These are phyloP conservation scores for Erysimum cheiranthoides DNA, from an alignment of 345 rosid genomes.

Conservation along the genomic window DNA sequence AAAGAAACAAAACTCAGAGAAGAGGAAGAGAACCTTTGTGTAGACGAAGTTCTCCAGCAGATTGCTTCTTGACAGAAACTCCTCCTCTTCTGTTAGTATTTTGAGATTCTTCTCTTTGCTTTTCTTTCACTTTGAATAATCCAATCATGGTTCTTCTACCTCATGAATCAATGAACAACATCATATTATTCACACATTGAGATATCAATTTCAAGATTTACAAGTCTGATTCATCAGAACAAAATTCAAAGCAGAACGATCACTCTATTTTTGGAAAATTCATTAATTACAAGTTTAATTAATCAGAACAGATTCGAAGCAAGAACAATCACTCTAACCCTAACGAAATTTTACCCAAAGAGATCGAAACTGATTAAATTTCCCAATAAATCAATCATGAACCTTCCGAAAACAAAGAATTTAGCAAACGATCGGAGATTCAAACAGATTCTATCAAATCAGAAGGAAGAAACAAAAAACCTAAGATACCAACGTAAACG, in stretches of 20 bases:
- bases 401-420: neutral
- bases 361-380: neutral
- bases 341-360: neutral
- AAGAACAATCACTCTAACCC: neutral
- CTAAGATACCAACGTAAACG: neutral
- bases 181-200: neutral
- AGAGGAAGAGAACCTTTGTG: conserved; percentile 62
- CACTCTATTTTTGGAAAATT: neutral
- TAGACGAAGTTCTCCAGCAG: conserved; percentile 86
- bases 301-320: conserved; percentile 38
- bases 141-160: conserved; percentile 67
- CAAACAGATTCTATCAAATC: neutral
- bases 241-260: neutral
- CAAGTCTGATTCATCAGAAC: neutral
- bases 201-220: neutral
- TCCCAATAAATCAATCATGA: neutral
- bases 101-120: conserved; percentile 71
- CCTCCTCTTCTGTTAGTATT: conserved; percentile 53
- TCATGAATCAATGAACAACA: neutral
- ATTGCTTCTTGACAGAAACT: conserved; percentile 59
- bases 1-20: neutral
- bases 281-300: conserved; percentile 11
- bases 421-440: neutral
- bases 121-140: conserved; percentile 78
- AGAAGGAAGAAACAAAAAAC: neutral